Conservation (phyloP, 2,329 filamentous ascomycete genomes). For the Aotearoamyces nothofagi region DNA sequence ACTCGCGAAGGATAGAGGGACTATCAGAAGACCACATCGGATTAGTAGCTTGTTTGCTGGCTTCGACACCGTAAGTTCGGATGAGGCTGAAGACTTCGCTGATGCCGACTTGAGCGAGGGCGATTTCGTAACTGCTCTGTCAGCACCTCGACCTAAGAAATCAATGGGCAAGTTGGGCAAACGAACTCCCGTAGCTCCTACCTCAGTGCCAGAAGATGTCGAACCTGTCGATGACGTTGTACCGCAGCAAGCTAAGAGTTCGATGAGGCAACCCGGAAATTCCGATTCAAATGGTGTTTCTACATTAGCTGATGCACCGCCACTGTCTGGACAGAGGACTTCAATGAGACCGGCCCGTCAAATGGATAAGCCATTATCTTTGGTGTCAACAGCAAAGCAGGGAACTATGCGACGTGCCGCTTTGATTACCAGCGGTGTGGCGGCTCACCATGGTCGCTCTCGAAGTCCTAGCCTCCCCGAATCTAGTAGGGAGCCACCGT, state of each 20-base stretch:
- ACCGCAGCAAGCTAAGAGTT: slow-evolving; percentile 7
- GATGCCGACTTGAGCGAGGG: slow-evolving; percentile 48
- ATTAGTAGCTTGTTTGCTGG: slow-evolving; percentile 79
- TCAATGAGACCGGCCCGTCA: slow-evolving; percentile 12
- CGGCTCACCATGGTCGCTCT: slow-evolving; percentile 47
- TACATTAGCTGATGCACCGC: slow-evolving; percentile 9
- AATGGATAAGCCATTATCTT: slow-evolving; percentile 16
- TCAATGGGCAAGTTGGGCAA: slow-evolving; percentile 7
- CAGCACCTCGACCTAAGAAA: slow-evolving; percentile 37
- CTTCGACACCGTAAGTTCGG: slow-evolving; percentile 59
- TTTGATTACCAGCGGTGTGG: slow-evolving; percentile 66
- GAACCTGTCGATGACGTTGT: slow-evolving; percentile 10
- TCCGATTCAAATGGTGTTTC: slow-evolving; percentile 9
- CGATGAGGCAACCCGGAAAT: slow-evolving; percentile 6
- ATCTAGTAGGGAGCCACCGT: slow-evolving; percentile 51
- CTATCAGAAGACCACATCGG: slow-evolving; percentile 51
- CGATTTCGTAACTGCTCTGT: slow-evolving; percentile 51
- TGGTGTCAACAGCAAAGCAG: slow-evolving; percentile 14
- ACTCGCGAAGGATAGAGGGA: slow-evolving; percentile 37
- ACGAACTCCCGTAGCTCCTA: slow-evolving; percentile 9
- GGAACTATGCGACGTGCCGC: slow-evolving; percentile 60
- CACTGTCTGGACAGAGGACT: slow-evolving; percentile 6
- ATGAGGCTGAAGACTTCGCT: slow-evolving; percentile 46
- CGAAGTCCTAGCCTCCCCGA: slow-evolving; percentile 52
- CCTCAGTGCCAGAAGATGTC: slow-evolving; percentile 15